phyloP scores from a whole-genome alignment of 192 early-diverging fungal genomes.

The Polychytrium aggregatum region DNA sequence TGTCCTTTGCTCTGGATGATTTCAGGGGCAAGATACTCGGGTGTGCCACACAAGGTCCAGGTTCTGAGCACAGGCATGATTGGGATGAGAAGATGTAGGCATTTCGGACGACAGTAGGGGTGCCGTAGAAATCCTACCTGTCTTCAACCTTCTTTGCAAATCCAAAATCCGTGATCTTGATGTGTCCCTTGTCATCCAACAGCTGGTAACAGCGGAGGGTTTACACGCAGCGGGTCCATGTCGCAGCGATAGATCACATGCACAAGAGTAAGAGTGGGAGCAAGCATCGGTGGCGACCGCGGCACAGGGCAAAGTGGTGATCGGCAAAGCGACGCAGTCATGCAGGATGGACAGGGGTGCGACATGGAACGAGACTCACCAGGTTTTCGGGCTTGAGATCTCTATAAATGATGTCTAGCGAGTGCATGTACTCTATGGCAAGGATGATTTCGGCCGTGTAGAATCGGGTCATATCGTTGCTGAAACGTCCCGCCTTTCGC shows the following conservation, averaged over 20 bases:
- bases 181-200: conserved; percentile 77
- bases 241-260: too few relatives aligned
- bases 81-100: neutral
- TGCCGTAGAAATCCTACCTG: conserved; percentile 30
- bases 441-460: conserved; percentile 92
- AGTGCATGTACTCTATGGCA: conserved; percentile 91
- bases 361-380: conserved; percentile 8
- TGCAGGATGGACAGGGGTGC: too few relatives aligned
- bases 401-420: conserved; percentile 89
- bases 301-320: too few relatives aligned
- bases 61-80: conserved; percentile 44
- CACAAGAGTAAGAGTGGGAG: too few relatives aligned
- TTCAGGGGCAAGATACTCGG: conserved; percentile 90
- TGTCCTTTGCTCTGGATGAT: conserved; percentile 97
- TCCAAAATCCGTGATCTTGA: conserved; percentile 98
- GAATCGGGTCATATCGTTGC: conserved; percentile 89
- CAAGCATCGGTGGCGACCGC: too few relatives aligned
- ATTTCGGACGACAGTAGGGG: neutral
- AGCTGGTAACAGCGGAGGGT: too few relatives aligned
- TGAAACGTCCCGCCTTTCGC: conserved; percentile 80
- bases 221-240: too few relatives aligned
- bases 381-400: conserved; percentile 88
- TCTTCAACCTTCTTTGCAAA: conserved; percentile 87
- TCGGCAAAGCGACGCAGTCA: too few relatives aligned
- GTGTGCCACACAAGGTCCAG: conserved; percentile 97